Percentiles rank a stretch among this genome's conserved stretches.
Conservation (phyloP, 352 stramenopile species). For the Phytophthora pisi region DNA sequence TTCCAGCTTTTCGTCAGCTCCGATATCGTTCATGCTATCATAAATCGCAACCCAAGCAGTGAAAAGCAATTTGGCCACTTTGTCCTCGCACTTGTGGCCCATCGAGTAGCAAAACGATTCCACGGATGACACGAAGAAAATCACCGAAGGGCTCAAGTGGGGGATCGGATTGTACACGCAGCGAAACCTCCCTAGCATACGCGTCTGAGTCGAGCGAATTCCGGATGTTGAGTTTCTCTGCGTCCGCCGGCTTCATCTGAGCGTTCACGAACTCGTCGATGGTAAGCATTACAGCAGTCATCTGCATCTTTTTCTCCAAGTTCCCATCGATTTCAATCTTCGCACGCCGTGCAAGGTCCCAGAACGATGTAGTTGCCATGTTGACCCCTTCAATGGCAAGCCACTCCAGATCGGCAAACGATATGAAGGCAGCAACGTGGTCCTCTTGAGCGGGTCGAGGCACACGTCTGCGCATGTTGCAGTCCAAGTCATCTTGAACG, state of each 20-base stretch:
- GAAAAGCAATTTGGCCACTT: conserved; percentile 22
- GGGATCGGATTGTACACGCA: conserved; percentile 39
- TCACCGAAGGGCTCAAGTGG: conserved; percentile 22
- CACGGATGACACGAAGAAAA: conserved; percentile 33
- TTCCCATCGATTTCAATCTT: conserved; percentile 36
- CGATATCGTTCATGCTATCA: conserved; percentile 20
- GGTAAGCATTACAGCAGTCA: conserved; percentile 17
- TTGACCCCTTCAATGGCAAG: conserved; percentile 30
- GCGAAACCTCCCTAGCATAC: conserved; percentile 11
- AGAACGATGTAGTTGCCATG: conserved; percentile 36
- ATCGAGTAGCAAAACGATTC: conserved; percentile 37
- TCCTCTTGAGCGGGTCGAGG: conserved; percentile 23
- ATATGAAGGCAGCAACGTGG: conserved; percentile 40
- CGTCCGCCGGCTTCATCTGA: conserved; percentile 17
- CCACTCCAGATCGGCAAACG: conserved; percentile 20
- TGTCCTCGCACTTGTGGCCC: conserved; percentile 39
- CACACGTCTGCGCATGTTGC: conserved; percentile 54
- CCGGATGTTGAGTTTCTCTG: conserved; percentile 18
- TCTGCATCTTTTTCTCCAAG: conserved; percentile 14
- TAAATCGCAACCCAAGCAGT: conserved; percentile 12
- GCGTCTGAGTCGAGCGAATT: conserved; percentile 25
- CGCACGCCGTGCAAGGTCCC: conserved; percentile 42
- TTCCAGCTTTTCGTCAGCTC: conserved; percentile 11
- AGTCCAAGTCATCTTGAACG: conserved; percentile 48
- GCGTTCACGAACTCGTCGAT: conserved; percentile 25